These are phyloP conservation scores for Phytophthora litchii DNA, from an alignment of 352 stramenopile species.

Conservation along the genomic window DNA sequence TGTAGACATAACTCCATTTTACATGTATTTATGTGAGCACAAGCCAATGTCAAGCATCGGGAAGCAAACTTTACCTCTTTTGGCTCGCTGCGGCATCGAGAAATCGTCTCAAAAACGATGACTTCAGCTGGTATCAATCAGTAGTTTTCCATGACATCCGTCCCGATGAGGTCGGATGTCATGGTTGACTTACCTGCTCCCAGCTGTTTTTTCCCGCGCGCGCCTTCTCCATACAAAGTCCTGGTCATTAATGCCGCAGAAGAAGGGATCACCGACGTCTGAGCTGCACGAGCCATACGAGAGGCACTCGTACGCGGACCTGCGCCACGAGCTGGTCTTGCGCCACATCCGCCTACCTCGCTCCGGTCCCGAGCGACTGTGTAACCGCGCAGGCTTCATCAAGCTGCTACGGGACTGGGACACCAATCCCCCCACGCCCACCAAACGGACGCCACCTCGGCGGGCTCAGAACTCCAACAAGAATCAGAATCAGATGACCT, in stretches of 20 bases:
- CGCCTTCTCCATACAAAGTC: slow-evolving; percentile 9
- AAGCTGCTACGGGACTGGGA: slow-evolving; percentile 45
- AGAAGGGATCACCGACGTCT: slow-evolving; percentile 7
- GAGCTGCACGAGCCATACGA: slow-evolving; percentile 57
- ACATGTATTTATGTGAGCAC: too few relatives aligned
- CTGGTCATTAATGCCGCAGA: slow-evolving; percentile 22
- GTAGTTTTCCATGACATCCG: neutral
- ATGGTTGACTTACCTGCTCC: too few relatives aligned
- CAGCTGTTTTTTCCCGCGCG: slow-evolving; percentile 7
- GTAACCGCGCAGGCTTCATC: slow-evolving; percentile 33
- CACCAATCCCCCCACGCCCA: slow-evolving; percentile 1
- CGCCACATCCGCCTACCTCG: slow-evolving; percentile 31
- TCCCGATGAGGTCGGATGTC: too few relatives aligned
- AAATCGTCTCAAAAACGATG: slow-evolving; percentile 2
- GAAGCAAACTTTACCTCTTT: neutral
- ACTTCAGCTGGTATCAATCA: slow-evolving; percentile 11
- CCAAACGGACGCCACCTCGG: slow-evolving; percentile 1
- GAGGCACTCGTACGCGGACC: slow-evolving; percentile 28
- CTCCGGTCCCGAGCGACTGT: slow-evolving; percentile 17
- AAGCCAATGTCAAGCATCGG: neutral
- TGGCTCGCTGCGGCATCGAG: neutral
- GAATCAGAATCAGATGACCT: slow-evolving; percentile 12
- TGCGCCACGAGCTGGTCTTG: slow-evolving; percentile 42
- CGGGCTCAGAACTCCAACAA: neutral
- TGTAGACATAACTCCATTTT: too few relatives aligned